phyloP scores from a whole-genome alignment of 352 stramenopile genomes.

The Pythium aquatile region DNA sequence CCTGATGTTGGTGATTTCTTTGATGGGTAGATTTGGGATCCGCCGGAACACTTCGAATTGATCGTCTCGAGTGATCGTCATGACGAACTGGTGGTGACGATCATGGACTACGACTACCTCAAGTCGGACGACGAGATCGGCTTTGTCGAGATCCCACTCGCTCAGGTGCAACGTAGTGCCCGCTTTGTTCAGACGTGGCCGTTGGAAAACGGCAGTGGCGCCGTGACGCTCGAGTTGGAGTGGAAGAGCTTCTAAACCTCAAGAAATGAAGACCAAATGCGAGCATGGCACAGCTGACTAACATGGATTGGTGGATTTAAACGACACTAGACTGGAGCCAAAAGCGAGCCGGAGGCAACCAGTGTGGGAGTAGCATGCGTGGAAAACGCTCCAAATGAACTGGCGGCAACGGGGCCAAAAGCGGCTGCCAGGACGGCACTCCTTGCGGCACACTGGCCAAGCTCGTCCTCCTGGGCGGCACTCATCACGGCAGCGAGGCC shows the following conservation, averaged over 20 bases:
- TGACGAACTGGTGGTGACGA: constrained; percentile 35
- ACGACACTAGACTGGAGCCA: constrained; percentile 1
- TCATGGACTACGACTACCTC: constrained; percentile 54
- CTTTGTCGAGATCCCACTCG: constrained; percentile 36
- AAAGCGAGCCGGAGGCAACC: too few species aligned
- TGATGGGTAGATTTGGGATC: constrained; percentile 41
- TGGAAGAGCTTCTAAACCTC: constrained; percentile 41
- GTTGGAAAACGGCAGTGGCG: constrained; percentile 37
- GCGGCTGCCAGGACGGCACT: constrained; percentile 12
- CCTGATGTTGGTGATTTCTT: neutral
- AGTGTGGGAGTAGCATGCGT: neutral
- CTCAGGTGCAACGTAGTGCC: constrained; percentile 34
- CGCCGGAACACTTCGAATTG: constrained; percentile 42
- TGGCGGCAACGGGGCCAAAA: constrained; percentile 22
- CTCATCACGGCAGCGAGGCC: constrained; percentile 15
- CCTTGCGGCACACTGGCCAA: constrained; percentile 9
- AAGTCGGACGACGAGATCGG: constrained; percentile 47
- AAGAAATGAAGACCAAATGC: neutral
- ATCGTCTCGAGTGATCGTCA: constrained; percentile 40
- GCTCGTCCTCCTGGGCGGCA: constrained; percentile 16
- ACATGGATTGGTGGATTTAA: constrained; percentile 6
- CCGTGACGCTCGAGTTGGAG: constrained; percentile 41
- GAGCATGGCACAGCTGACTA: neutral
- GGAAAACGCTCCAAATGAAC: neutral
- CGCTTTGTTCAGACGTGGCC: constrained; percentile 35